These are phyloP conservation scores for Lavandula angustifolia DNA, from an alignment of 257 asterid species.

Conservation along the genomic window DNA sequence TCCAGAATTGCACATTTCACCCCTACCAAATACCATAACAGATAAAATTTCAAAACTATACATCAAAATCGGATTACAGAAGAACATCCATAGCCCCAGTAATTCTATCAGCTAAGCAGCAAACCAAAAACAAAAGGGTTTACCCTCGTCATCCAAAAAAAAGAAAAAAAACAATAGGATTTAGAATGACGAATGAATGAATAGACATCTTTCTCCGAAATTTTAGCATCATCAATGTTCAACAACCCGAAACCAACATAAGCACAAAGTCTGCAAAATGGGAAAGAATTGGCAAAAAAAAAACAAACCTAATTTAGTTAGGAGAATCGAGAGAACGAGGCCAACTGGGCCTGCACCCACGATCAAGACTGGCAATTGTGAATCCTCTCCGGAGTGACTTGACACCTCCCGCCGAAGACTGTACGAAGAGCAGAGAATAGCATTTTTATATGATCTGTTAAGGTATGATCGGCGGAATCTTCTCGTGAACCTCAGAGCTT, in stretches of 20 bases:
- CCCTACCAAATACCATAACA: slow-evolving; percentile 44
- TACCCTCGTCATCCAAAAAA: too few species aligned
- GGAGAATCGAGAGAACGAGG: slow-evolving; percentile 74
- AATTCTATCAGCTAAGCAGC: slow-evolving; percentile 15
- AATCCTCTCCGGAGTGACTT: slow-evolving; percentile 30
- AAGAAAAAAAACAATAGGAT: too few species aligned
- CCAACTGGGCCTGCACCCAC: slow-evolving; percentile 99
- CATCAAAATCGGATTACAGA: slow-evolving; percentile 7
- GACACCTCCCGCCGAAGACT: slow-evolving; percentile 48
- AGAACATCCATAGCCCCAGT: neutral
- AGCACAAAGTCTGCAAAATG: neutral
- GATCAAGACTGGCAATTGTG: slow-evolving; percentile 74
- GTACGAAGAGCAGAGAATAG: slow-evolving; percentile 9
- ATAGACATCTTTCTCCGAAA: neutral
- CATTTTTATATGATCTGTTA: slow-evolving; percentile 26
- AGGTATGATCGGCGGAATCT: slow-evolving; percentile 36
- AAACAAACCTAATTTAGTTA: slow-evolving; percentile 68
- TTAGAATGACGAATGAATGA: neutral
- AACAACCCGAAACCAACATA: neutral
- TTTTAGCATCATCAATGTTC: neutral
- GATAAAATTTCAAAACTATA: neutral
- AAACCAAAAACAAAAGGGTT: too few species aligned
- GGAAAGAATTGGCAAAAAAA: neutral
- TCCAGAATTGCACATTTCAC: slow-evolving; percentile 78
- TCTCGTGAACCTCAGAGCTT: slow-evolving; percentile 41